phyloP scores from a whole-genome alignment of 2,329 filamentous ascomycete species.

The Pestalotiopsis sp. region DNA sequence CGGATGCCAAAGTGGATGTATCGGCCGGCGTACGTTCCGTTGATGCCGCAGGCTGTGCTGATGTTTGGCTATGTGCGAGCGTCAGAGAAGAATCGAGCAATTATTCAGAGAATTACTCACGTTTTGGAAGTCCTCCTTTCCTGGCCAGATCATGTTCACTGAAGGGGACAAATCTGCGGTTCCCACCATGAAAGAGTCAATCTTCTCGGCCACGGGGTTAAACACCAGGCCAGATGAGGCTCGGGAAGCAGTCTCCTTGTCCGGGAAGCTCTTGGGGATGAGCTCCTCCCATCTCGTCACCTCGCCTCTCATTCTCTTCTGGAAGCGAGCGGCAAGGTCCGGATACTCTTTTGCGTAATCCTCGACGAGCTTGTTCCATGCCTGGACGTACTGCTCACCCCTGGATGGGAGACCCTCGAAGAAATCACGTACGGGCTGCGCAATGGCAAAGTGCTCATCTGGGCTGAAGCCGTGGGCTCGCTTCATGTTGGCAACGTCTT shows the following conservation, averaged over 20 bases:
- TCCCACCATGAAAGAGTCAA: conserved; percentile 46
- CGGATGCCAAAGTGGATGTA: conserved; percentile 56
- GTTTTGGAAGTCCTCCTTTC: conserved; percentile 52
- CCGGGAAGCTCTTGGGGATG: conserved; percentile 50
- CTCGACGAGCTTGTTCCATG: conserved; percentile 49
- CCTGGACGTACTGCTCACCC: conserved; percentile 46
- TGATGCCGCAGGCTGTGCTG: conserved; percentile 21
- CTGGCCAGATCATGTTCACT: conserved; percentile 51
- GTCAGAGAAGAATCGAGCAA: background rate
- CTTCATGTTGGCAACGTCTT: conserved; percentile 58
- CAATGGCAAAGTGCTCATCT: conserved; percentile 46
- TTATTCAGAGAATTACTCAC: conserved; percentile 27
- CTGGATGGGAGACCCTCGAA: conserved; percentile 48
- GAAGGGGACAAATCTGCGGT: conserved; percentile 49
- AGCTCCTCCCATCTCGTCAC: conserved; percentile 49
- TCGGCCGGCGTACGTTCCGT: conserved; percentile 12
- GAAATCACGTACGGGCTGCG: conserved; percentile 49
- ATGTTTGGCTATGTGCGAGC: conserved; percentile 19
- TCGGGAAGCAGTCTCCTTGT: conserved; percentile 50
- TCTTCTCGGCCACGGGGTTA: conserved; percentile 44
- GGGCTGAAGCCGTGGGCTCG: conserved; percentile 49
- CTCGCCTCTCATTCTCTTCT: conserved; percentile 46
- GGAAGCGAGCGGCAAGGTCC: conserved; percentile 41
- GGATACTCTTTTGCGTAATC: conserved; percentile 35
- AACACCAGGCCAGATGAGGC: conserved; percentile 47